Percentiles rank a stretch among this genome's conserved stretches.
phyloP scores from a whole-genome alignment of 495 filamentous ascomycete species.

The Tuber brumale region DNA sequence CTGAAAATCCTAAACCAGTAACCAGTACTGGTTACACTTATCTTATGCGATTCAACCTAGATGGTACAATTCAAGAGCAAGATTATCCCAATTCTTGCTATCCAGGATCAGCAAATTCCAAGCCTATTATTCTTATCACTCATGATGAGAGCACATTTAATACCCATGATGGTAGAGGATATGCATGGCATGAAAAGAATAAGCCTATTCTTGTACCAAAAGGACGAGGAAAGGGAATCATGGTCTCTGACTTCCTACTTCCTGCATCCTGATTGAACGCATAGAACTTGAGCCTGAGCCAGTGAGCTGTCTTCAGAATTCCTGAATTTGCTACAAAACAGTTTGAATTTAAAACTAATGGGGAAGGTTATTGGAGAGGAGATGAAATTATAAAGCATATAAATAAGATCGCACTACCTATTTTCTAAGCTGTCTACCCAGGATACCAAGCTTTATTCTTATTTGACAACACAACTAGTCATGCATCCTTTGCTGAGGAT shows the following conservation, averaged over 20 bases:
- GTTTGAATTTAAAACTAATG: background rate
- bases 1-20: too few relatives aligned
- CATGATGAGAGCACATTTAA: slow-evolving; percentile 10
- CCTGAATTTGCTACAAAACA: background rate
- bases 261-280: background rate
- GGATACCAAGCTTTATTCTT: slow-evolving; percentile 6
- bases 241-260: background rate
- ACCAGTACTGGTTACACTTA: too few relatives aligned
- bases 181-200: slow-evolving; percentile 5
- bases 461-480: slow-evolving; percentile 14
- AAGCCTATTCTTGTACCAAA: background rate
- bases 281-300: background rate
- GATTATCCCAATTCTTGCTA: background rate
- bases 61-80: background rate
- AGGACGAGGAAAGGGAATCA: background rate
- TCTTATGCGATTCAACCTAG: background rate
- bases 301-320: background rate
- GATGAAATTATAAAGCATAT: slow-evolving; percentile 7
- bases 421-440: slow-evolving; percentile 5
- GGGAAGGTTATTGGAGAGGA: background rate
- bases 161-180: slow-evolving; percentile 5
- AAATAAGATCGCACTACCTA: slow-evolving; percentile 4
- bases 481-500: slow-evolving; percentile 8
- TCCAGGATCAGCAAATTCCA: background rate
- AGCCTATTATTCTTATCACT: slow-evolving; percentile 2